Base-by-base conservation (phyloP, 2,329 filamentous ascomycete genomes). In the Aspergillus sp. region DNA sequence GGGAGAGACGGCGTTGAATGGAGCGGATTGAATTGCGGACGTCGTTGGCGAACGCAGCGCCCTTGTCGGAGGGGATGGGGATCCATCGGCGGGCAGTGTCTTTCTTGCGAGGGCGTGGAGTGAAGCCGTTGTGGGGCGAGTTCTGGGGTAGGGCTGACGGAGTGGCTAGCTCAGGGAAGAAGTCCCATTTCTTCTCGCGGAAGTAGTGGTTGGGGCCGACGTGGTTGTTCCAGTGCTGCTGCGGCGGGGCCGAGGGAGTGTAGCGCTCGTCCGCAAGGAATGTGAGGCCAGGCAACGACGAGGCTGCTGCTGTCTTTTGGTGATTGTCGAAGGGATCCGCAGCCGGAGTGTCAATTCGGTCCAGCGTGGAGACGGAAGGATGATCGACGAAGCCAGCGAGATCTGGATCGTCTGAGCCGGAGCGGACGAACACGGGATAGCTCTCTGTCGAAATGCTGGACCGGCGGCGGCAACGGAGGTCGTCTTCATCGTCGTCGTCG, bases 131-230 rank as follows among this genome's bases (percentile, higher is more conserved):
- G 47, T 60, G 15, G 60, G 56, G 56, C 50, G 65, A 42, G 17
- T 51, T 39, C 48, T 60, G 13, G 43, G 60, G 66, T 4, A 66
- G 8, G n/a, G 64, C 58, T 4, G 69, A 67, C 3, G 71, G 69
- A 0, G 68, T 67, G 0, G 71, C 73, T 32, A 76, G 49, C 56
- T 76, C 73, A 1, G 73, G 73, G 56, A 76, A 76, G 60, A 74
- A 74, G 59, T 75, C 72, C 71, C 71, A 76, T 58, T 74, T 75
- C 62, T 76, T 76, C 45, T 76, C 73, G 6, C 72, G 67, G 45
- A 75, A 75, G 45, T 75, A 75, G 58, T 72, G 71, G 54, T 69
- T 72, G 4, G 68, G 63, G 18, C 67, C 69, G 3, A 59, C 55
- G 5, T 63, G 63, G 7, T 51, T 63, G 24, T 51, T 54, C 66